Evolutionary conservation across 257 asterid species (phyloP).

Genomic region (Linderniella brevidens): DNA sequence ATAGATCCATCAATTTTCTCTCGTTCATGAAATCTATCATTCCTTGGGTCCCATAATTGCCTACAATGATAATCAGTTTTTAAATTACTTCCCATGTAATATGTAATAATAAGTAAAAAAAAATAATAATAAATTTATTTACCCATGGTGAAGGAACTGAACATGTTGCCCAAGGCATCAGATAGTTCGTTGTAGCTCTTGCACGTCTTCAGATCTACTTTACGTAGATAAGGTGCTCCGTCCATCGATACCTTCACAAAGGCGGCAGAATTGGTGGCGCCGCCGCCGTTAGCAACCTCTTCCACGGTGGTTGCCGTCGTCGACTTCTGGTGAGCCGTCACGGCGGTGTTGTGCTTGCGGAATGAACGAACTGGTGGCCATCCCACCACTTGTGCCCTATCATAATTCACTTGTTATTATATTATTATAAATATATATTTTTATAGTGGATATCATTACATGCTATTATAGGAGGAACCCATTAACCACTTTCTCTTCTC

Average conservation of each 20-base stretch:
- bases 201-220: slow-evolving; percentile 32
- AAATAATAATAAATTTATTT: neutral
- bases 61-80: no score
- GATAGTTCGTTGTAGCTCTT: slow-evolving; percentile 24
- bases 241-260: slow-evolving; percentile 44
- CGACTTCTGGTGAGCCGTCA: no score
- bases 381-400: slow-evolving; percentile 85
- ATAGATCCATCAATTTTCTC: slow-evolving; percentile 54
- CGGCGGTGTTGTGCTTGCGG: slow-evolving; percentile 64
- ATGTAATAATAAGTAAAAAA: neutral
- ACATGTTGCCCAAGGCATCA: slow-evolving; percentile 40
- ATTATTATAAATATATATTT: neutral
- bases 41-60: slow-evolving; percentile 34
- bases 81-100: neutral
- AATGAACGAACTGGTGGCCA: slow-evolving; percentile 87
- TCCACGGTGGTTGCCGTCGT: slow-evolving; percentile 14
- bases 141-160: slow-evolving; percentile 35
- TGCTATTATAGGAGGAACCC: no score
- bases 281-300: slow-evolving; percentile 14
- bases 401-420: neutral
- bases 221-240: slow-evolving; percentile 38
- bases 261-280: slow-evolving; percentile 13
- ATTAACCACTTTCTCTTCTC: no score
- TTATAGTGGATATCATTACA: neutral
- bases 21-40: slow-evolving; percentile 49